Percentiles rank a stretch among this genome's conserved stretches.
Conservation (phyloP, 441 rosid genomes). For the Brassica hybrid region DNA sequence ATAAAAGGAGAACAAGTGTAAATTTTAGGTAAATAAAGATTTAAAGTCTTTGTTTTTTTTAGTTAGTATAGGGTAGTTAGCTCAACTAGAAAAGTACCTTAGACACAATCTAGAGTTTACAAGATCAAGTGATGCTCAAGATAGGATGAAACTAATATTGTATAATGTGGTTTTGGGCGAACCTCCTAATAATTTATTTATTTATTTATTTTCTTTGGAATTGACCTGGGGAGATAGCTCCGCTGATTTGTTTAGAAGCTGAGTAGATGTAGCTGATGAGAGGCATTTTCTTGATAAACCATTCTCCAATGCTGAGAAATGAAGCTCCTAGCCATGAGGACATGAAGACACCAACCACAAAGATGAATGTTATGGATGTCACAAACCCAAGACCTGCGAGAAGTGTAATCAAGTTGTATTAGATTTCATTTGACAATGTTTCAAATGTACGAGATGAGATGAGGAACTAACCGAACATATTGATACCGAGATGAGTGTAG, state of each 20-base stretch:
- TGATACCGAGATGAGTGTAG: slow-evolving; percentile 66
- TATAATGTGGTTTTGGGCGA: not conserved
- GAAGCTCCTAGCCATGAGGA: slow-evolving; percentile 84
- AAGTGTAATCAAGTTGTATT: not conserved
- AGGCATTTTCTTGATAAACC: slow-evolving; percentile 84
- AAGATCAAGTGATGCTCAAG: no score
- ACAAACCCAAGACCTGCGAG: slow-evolving; percentile 64
- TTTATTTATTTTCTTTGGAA: not conserved
- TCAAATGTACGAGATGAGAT: not conserved
- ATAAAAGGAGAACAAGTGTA: slow-evolving; percentile 3
- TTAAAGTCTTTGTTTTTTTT: not conserved
- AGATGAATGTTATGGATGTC: slow-evolving; percentile 71
- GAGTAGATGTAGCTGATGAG: slow-evolving; percentile 67
- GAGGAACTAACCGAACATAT: slow-evolving; percentile 61
- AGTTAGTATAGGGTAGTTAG: no score
- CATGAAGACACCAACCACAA: slow-evolving; percentile 69
- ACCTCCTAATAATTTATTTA: not conserved
- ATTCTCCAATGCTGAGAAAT: slow-evolving; percentile 68
- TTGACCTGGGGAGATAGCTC: slow-evolving; percentile 74
- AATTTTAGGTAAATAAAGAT: not conserved
- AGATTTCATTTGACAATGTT: not conserved
- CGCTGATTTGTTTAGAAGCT: slow-evolving; percentile 76
- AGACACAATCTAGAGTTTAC: no score
- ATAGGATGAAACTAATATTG: no score
- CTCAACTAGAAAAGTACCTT: no score